phyloP scores from a whole-genome alignment of 1,284 basidiomycete genomes.

The Pseudozyma sp. region DNA sequence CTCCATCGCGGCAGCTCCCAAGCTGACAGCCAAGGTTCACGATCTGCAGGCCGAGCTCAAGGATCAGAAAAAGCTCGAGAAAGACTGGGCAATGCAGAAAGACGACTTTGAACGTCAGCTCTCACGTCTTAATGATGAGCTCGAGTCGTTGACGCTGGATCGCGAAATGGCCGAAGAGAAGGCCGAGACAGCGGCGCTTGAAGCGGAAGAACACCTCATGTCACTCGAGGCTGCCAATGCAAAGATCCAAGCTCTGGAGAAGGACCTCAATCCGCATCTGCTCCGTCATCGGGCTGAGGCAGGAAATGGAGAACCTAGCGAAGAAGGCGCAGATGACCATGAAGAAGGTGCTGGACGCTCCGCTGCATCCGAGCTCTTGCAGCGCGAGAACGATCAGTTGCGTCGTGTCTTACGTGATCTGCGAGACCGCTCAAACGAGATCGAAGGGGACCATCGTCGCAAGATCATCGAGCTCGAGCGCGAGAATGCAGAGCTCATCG shows the following conservation, averaged over 20 bases:
- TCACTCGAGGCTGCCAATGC: constrained; percentile 81
- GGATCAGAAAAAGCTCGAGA: constrained; percentile 58
- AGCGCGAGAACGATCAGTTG: constrained; percentile 93
- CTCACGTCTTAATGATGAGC: constrained; percentile 82
- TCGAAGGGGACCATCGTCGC: constrained; percentile 83
- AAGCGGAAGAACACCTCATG: constrained; percentile 82
- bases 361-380: constrained; percentile 78
- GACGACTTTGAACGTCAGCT: constrained; percentile 70
- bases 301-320: constrained; percentile 11
- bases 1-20: constrained; percentile 82
- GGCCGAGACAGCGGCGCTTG: constrained; percentile 84
- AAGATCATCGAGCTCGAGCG: constrained; percentile 89
- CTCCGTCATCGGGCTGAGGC: constrained; percentile 20
- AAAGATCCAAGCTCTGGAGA: constrained; percentile 63
- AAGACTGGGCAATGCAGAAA: constrained; percentile 54
- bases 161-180: constrained; percentile 97
- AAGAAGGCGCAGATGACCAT: constrained; percentile 10
- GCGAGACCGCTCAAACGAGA: constrained; percentile 74
- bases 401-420: constrained; percentile 82
- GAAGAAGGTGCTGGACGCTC: constrained; percentile 29
- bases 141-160: constrained; percentile 95
- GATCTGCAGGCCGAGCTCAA: constrained; percentile 57
- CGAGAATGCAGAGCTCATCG: constrained; percentile 74
- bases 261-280: constrained; percentile 43
- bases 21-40: constrained; percentile 72